These are phyloP conservation scores for Metschnikowia baotianmanensis DNA, from an alignment of 805 yeast species.

Conservation along the genomic window DNA sequence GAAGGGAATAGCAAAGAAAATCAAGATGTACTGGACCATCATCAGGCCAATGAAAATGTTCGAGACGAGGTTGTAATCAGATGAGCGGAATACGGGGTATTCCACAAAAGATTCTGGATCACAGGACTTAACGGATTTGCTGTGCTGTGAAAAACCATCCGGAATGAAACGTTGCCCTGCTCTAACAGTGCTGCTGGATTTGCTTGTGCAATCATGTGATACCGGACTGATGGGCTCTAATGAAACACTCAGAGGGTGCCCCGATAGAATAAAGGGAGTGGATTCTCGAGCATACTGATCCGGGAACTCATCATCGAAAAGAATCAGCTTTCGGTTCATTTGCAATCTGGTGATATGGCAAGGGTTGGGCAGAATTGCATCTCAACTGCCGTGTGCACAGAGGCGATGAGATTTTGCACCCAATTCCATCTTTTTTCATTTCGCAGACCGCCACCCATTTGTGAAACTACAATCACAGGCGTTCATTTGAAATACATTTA, in stretches of 20 bases:
- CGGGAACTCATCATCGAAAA: slow-evolving; percentile 7
- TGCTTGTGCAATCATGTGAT: not conserved
- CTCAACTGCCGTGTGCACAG: not conserved
- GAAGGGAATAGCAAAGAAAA: slow-evolving; percentile 33
- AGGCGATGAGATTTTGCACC: not conserved
- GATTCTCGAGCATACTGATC: not conserved
- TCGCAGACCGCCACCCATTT: no score
- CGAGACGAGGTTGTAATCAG: slow-evolving; percentile 8
- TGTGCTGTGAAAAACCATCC: not conserved
- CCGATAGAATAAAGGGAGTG: not conserved
- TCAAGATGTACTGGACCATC: slow-evolving; percentile 28
- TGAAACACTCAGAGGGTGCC: not conserved
- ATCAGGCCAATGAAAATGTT: slow-evolving; percentile 18
- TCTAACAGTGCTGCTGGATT: slow-evolving; percentile 3
- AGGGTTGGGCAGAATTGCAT: not conserved
- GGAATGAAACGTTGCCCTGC: not conserved
- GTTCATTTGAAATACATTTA: no score
- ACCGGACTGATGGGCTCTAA: not conserved
- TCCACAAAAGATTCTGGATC: not conserved
- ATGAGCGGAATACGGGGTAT: slow-evolving; percentile 5
- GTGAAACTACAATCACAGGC: no score
- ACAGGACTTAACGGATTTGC: not conserved
- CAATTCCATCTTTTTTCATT: no score
- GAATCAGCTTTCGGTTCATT: slow-evolving; percentile 10
- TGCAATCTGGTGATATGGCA: not conserved